Evolutionary conservation across 768 basidiomycete species (phyloP), one percentile per base, ranked within the genome.

Genomic region (Lactarius pseudohatsudake): DNA sequence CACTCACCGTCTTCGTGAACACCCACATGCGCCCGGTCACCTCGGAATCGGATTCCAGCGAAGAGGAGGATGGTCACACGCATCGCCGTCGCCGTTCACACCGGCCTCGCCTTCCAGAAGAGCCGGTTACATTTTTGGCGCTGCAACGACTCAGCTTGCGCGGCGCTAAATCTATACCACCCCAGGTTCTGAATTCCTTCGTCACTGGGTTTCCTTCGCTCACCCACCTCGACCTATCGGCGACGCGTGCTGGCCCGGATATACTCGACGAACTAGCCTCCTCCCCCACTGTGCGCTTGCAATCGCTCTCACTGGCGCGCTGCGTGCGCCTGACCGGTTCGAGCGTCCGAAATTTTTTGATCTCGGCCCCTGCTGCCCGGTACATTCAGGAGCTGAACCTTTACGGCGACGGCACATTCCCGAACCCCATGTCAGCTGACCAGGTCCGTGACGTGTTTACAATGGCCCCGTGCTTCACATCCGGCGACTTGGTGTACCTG

Each of bases 401-500:
- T 5, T 97, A 92, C 72, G 94, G 94, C 32, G 95, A 97, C 73
- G 82, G 81, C 76, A 93, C 94, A 0, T 94, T 90, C 77, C 80
- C 85, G 0, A 90, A 87, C 20, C 86, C 91, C 2, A 80, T 98
- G 38, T 81, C 84, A 8, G 79, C 78, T 61, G 82, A 84, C 38
- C 87, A 97, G 61, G 80, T 98, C 18, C 69, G 74, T 20, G 81
- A 85, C 28, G 86, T 98, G 54, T 75, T 98, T 55, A 79, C 82
- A 7, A 75, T 76, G 20, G 94, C 94, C 0, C 94, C 94, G 1
- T 93, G 91, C 72, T 91, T 99, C 79, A 75, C 79, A 13, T 84
- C 80, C 58, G 91, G 92, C 10, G 76, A 86, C 65, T 80, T 99
- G 47, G 83, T 87, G 13, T 97, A 96, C 76, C 84, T 99, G 69